Conservation (phyloP, 1,139 yeast species). For the Magnusiomyces suaveolens region DNA sequence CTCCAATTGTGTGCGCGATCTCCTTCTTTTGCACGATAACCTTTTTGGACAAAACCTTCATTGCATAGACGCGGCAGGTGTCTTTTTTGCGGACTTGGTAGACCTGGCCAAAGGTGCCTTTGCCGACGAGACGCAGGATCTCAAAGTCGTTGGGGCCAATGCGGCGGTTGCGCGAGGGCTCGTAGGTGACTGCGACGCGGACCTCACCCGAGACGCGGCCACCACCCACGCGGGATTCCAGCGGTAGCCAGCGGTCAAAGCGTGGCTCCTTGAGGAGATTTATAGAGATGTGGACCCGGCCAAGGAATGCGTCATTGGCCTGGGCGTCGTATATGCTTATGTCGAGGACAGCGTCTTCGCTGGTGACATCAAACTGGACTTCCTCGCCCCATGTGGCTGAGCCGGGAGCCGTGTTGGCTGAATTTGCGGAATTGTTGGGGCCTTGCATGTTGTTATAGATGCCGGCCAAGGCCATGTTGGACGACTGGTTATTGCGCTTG, state of each 20-base stretch:
- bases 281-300: slow-evolving; percentile 70
- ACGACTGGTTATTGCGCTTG: slow-evolving; percentile 8
- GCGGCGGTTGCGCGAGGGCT: slow-evolving; percentile 50
- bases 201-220: slow-evolving; percentile 73
- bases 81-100: slow-evolving; percentile 89
- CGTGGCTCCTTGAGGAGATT: slow-evolving; percentile 43
- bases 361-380: slow-evolving; percentile 79
- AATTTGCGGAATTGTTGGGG: slow-evolving; percentile 4
- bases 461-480: slow-evolving; percentile 5
- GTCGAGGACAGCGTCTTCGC: slow-evolving; percentile 66
- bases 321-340: slow-evolving; percentile 81
- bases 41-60: slow-evolving; percentile 90
- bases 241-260: slow-evolving; percentile 55
- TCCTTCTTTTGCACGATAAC: slow-evolving; percentile 94
- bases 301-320: slow-evolving; percentile 72
- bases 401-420: slow-evolving; percentile 29
- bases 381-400: slow-evolving; percentile 79
- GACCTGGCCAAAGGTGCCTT: slow-evolving; percentile 96
- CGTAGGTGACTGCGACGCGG: slow-evolving; percentile 63
- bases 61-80: slow-evolving; percentile 83
- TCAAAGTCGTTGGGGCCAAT: slow-evolving; percentile 94
- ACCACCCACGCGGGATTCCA: slow-evolving; percentile 58
- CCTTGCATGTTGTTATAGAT: slow-evolving; percentile 3
- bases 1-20: slow-evolving; percentile 96
- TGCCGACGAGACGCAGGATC: slow-evolving; percentile 77